These are phyloP conservation scores for Hypholoma sublateritium DNA, from an alignment of 768 basidiomycete species.

Conservation along the genomic window DNA sequence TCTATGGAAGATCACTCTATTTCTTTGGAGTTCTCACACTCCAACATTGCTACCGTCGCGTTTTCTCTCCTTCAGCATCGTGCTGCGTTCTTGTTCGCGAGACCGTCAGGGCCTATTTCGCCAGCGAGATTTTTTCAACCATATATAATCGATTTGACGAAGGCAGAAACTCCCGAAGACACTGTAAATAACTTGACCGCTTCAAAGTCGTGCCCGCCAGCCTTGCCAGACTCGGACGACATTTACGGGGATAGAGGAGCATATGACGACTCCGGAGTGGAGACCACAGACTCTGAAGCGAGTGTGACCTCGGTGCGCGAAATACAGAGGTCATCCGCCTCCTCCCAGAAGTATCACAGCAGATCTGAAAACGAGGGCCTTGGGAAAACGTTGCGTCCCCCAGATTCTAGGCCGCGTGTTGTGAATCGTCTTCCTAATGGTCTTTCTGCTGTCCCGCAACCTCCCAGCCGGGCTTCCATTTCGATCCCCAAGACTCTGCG, in stretches of 20 bases:
- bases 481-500: not conserved
- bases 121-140: not conserved
- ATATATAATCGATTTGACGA: slow-evolving; percentile 5
- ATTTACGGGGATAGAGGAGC: not conserved
- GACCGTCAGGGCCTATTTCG: not conserved
- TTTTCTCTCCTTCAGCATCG: slow-evolving; percentile 11
- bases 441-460: not conserved
- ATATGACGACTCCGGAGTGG: not conserved
- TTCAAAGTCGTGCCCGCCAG: not conserved
- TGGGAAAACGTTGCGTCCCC: not conserved
- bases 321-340: not conserved
- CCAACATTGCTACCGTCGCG: slow-evolving; percentile 13
- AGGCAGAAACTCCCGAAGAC: not conserved
- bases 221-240: not conserved
- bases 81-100: not conserved
- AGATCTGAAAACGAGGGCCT: not conserved
- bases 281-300: not conserved
- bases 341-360: not conserved
- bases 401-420: not conserved
- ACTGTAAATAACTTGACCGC: not conserved
- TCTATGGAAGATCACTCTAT: not conserved
- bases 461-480: not conserved
- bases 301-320: not conserved
- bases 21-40: slow-evolving; percentile 11
- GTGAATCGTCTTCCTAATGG: not conserved